These are phyloP conservation scores for Zygoascus meyerae DNA, from an alignment of 1,139 yeast genomes.

Conservation along the genomic window DNA sequence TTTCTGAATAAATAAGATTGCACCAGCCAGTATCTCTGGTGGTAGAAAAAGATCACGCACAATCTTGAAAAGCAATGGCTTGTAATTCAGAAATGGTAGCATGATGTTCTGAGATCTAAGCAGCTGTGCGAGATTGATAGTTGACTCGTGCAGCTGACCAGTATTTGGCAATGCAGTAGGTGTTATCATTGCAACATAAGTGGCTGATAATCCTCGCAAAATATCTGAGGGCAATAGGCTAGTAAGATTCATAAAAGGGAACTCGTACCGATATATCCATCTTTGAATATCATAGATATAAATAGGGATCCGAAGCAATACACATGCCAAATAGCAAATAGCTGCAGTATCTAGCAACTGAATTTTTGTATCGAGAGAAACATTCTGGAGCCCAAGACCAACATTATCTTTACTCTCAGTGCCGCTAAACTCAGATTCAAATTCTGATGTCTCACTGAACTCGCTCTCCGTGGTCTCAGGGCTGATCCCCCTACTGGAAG, in stretches of 20 bases:
- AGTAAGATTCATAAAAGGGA: conserved; percentile 27
- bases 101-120: conserved; percentile 15
- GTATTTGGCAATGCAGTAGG: conserved; percentile 18
- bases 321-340: conserved; percentile 28
- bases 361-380: conserved; percentile 7
- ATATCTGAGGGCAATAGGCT: conserved; percentile 19
- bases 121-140: conserved; percentile 12
- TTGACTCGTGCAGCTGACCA: conserved; percentile 14
- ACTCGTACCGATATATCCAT: conserved; percentile 28
- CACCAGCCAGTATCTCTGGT: conserved; percentile 31
- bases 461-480: too few species aligned
- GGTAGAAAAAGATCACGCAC: conserved; percentile 33
- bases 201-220: conserved; percentile 16
- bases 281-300: conserved; percentile 28
- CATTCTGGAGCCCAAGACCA: conserved; percentile 6
- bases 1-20: conserved; percentile 10
- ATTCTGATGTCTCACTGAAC: too few species aligned
- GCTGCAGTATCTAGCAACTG: conserved; percentile 18
- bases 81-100: conserved; percentile 22
- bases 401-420: conserved; percentile 8
- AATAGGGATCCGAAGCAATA: conserved; percentile 26
- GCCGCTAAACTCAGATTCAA: conserved; percentile 5
- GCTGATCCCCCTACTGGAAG: too few species aligned
- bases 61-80: conserved; percentile 27
- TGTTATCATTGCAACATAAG: conserved; percentile 12